A percentile compares a stretch with the other conserved stretches of the same genome.
Evolutionary conservation across 495 filamentous ascomycete species (phyloP).

Genomic region (Pyrenopolyporus hunteri): DNA sequence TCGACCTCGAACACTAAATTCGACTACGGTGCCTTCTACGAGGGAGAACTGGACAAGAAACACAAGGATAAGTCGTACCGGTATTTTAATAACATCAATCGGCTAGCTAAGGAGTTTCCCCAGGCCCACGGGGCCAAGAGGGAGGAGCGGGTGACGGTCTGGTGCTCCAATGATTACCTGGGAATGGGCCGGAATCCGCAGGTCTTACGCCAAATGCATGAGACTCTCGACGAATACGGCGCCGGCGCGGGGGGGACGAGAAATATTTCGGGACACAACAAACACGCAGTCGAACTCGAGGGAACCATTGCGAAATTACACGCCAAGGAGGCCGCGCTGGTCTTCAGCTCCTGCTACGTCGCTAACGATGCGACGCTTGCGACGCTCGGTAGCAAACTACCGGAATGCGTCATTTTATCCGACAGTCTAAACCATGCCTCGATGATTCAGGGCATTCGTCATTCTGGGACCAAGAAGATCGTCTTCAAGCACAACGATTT

Average conservation of each 20-base stretch:
- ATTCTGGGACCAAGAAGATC: constrained; percentile 94
- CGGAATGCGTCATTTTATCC: constrained; percentile 92
- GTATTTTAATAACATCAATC: constrained; percentile 99
- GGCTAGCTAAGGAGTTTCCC: constrained; percentile 93
- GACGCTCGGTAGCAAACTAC: constrained; percentile 93
- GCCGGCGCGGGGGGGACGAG: constrained; percentile 94
- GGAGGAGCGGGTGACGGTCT: constrained; percentile 93
- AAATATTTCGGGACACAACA: constrained; percentile 97
- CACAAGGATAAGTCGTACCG: constrained; percentile 99
- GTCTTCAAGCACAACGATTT: constrained; percentile 99
- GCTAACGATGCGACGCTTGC: constrained; percentile 98
- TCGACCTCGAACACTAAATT: constrained; percentile 61
- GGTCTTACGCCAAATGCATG: constrained; percentile 90
- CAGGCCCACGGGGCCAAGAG: constrained; percentile 85
- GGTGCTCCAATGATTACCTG: constrained; percentile 99
- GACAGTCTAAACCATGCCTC: constrained; percentile 97
- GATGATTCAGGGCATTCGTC: constrained; percentile 99
- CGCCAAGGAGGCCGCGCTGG: constrained; percentile 88
- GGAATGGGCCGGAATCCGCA: constrained; percentile 93
- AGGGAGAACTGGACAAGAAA: constrained; percentile 91
- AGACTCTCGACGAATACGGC: constrained; percentile 92
- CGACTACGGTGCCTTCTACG: constrained; percentile 90
- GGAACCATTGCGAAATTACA: constrained; percentile 83
- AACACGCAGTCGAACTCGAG: constrained; percentile 88
- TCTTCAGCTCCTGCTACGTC: constrained; percentile 97